phyloP scores from a whole-genome alignment of 2,329 filamentous ascomycete genomes.

The Paracoccidioides brasiliensis region DNA sequence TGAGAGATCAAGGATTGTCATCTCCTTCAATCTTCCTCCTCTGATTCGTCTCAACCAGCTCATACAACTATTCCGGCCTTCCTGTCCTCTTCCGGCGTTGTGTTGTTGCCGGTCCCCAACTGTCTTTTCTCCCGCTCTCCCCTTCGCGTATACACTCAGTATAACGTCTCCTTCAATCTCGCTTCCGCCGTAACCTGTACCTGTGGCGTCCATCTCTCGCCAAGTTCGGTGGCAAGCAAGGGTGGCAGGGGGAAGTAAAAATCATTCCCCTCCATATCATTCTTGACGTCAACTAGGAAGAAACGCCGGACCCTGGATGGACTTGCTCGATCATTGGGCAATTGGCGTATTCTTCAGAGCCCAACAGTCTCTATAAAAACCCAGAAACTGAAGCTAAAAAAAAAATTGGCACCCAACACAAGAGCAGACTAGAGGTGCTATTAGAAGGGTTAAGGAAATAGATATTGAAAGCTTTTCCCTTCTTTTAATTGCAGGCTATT shows the following conservation, averaged over 20 bases:
- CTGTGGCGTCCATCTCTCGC: neutral
- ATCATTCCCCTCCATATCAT: neutral
- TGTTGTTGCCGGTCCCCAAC: neutral
- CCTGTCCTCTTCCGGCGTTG: neutral
- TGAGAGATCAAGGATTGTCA: neutral
- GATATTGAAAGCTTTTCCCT: neutral
- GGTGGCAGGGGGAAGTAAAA: neutral
- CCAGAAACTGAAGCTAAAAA: neutral
- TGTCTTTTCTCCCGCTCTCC: neutral
- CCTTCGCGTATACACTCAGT: neutral
- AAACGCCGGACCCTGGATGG: neutral
- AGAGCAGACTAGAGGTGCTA: neutral
- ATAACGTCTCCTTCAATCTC: neutral
- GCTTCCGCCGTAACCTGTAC: neutral
- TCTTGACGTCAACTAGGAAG: neutral
- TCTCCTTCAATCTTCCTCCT: neutral
- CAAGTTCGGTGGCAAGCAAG: neutral
- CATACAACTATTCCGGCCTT: no score
- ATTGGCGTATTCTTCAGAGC: neutral
- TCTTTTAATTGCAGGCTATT: neutral
- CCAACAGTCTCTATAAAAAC: neutral
- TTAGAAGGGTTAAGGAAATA: neutral
- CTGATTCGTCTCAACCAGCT: neutral
- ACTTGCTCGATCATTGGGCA: neutral
- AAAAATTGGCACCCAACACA: neutral